A percentile compares a stretch with the other conserved stretches of the same genome.
phyloP scores from a whole-genome alignment of 306 rosid species.

The Malus fusca region DNA sequence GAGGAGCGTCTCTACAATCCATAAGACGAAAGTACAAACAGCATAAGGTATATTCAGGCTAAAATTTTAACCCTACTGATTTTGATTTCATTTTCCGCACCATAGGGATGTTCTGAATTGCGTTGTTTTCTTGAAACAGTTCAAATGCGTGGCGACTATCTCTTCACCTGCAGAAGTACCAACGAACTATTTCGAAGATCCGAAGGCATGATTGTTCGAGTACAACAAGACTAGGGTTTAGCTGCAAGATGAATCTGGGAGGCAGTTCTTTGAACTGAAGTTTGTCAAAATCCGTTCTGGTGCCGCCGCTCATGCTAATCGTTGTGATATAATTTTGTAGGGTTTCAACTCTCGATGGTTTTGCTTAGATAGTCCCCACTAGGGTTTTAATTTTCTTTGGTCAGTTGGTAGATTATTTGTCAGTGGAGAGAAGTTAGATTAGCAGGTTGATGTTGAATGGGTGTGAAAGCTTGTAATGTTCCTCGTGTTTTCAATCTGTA shows the following conservation, averaged over 20 bases:
- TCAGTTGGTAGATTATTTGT: not conserved
- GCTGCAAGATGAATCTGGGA: not conserved
- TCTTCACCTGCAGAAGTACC: conserved; percentile 87
- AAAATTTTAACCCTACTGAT: not conserved
- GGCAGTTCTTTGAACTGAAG: not conserved
- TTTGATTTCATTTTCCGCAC: not conserved
- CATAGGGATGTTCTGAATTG: conserved; percentile 3
- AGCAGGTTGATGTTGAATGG: not conserved
- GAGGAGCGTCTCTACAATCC: conserved; percentile 55
- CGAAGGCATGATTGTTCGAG: conserved; percentile 1
- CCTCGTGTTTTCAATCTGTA: not conserved
- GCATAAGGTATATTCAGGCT: conserved; percentile 49
- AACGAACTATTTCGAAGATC: conserved; percentile 43
- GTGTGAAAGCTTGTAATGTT: not conserved
- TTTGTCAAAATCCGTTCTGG: not conserved
- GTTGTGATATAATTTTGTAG: not conserved
- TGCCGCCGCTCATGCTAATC: not conserved
- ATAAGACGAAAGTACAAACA: conserved; percentile 74
- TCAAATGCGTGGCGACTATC: conserved; percentile 64
- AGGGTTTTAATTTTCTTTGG: not conserved
- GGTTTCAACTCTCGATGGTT: not conserved
- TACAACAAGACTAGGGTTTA: not conserved
- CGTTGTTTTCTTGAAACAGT: conserved; percentile 41
- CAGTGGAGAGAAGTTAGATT: not conserved
- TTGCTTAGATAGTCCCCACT: not conserved